Percentiles rank a stretch among this genome's conserved stretches.
Conservation (phyloP, 192 early-diverging fungal genomes). For the Coemansia erecta region DNA sequence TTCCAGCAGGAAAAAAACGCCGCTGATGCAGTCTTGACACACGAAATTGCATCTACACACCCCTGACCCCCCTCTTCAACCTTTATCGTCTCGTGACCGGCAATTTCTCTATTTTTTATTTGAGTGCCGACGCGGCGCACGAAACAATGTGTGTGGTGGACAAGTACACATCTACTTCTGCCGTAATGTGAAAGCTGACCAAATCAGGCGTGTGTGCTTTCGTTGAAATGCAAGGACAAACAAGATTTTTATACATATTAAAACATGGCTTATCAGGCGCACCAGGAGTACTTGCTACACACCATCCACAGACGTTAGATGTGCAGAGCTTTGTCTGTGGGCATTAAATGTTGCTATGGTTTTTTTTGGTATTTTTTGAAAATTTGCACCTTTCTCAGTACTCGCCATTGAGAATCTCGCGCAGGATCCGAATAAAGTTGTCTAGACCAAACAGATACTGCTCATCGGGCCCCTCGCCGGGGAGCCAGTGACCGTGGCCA, state of each 20-base stretch:
- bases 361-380: no score
- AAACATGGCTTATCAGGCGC: no score
- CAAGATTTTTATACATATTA: no score
- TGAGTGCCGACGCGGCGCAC: no score
- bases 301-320: background rate
- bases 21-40: background rate
- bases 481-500: conserved; percentile 75
- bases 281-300: no score
- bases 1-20: background rate
- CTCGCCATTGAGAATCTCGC: conserved; percentile 13
- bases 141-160: background rate
- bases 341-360: no score
- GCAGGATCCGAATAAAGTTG: conserved; percentile 59
- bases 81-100: no score
- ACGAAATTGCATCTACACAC: background rate
- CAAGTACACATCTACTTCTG: background rate
- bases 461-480: conserved; percentile 64
- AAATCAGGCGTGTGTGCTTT: no score
- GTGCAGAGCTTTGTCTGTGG: background rate
- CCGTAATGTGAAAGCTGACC: no score
- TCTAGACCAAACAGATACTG: conserved; percentile 65
- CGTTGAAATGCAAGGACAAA: no score
- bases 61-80: background rate
- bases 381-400: background rate
- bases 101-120: background rate